Evolutionary conservation across 2,329 filamentous ascomycete genomes (phyloP), one percentile per base, ranked within the genome.

Genomic region (Davidsoniella eucalypti): DNA sequence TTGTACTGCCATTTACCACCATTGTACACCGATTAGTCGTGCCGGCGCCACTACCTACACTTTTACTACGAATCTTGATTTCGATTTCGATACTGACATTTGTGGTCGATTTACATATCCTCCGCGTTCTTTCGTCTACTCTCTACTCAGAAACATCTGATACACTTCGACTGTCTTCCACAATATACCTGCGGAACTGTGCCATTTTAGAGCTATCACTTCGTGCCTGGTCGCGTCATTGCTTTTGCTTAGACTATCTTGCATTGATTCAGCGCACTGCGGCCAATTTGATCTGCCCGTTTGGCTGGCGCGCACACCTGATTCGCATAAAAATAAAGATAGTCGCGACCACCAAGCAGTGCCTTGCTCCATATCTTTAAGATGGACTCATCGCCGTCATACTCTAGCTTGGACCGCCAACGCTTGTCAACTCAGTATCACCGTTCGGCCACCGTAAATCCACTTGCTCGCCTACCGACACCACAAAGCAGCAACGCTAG

Each of bases 351-450:
- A 16, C 33, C 10, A n/a, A 16, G 23, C 40, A 12, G 40, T 21
- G 18, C 7, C 18, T 25, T 25, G 42, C 4, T 18, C 23, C 42
- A 49, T 33, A 41, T 21, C 14, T 47, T 16, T 36, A 43, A 21
- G 25, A 56, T 53, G 52, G 52, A 57, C 59, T 50, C 56, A 60
- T 6, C 59, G 65, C 54, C 61, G 65, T 54, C 70, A 69, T 52
- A 65, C 65, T 8, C 61, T 66, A 29, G 75, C 71, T 12, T 65
- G 69, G 53, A 67, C 69, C 17, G 73, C 69, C 52, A 67, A 60
- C 47, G 65, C 65, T 33, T 33, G 8, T 54, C 68, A 64, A 26
- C 65, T 61, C 53, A 65, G 66, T 56, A 65, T 67, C 41, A 47
- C 16, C 52, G 52, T 17, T 47, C 52, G 12, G 44, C 47, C 21